Evolutionary conservation across 768 basidiomycete species (phyloP).

Genomic region (Cyathus striatus): DNA sequence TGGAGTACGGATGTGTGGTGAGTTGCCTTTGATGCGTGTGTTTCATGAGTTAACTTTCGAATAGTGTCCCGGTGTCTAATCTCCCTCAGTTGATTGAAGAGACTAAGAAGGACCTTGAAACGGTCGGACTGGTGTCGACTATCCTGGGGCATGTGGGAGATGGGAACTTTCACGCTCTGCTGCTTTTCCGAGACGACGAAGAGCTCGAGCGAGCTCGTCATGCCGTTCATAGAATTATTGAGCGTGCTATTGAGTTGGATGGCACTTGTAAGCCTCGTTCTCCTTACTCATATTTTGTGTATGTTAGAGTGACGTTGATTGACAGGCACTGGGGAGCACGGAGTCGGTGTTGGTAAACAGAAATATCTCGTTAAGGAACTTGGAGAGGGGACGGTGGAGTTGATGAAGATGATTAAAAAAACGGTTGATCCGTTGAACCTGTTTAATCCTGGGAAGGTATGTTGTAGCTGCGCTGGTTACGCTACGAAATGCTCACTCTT

Average conservation of each 20-base stretch:
- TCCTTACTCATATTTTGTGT: conserved; percentile 2
- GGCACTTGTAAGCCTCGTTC: conserved; percentile 53
- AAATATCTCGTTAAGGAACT: conserved; percentile 79
- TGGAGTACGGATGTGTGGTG: conserved; percentile 80
- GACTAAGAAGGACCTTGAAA: conserved; percentile 65
- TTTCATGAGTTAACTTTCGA: background rate
- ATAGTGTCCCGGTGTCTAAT: conserved; percentile 56
- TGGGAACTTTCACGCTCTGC: conserved; percentile 46
- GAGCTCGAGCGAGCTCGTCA: conserved; percentile 37
- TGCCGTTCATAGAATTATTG: conserved; percentile 57
- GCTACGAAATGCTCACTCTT: no score
- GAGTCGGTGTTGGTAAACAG: conserved; percentile 82
- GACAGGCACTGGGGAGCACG: conserved; percentile 77
- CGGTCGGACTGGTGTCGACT: conserved; percentile 50
- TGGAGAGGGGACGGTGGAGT: conserved; percentile 72
- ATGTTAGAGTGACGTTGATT: background rate
- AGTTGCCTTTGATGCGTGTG: conserved; percentile 2
- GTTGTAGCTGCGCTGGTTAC: no score
- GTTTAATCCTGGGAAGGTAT: conserved; percentile 87
- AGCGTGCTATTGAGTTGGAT: conserved; percentile 63
- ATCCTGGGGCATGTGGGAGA: conserved; percentile 80
- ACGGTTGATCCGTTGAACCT: conserved; percentile 70
- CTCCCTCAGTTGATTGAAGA: conserved; percentile 62
- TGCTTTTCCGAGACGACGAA: conserved; percentile 54
- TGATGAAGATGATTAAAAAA: conserved; percentile 82